phyloP scores from a whole-genome alignment of 116 monocot genomes.

The Trichopus zeylanicus region DNA sequence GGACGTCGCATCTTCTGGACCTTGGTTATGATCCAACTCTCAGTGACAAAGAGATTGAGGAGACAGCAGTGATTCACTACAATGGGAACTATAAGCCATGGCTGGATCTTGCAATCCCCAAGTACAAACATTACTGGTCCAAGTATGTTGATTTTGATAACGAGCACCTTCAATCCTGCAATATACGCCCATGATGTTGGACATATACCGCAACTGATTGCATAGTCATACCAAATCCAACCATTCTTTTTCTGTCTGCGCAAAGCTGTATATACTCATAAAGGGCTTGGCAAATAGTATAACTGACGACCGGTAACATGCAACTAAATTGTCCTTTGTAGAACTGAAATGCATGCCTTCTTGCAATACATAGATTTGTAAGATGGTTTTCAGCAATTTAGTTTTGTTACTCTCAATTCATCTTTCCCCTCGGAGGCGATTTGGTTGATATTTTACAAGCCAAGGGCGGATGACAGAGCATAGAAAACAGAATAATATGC shows the following conservation, averaged over 20 bases:
- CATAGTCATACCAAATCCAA: not conserved
- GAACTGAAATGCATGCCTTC: too few relatives aligned
- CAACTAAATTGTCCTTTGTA: too few relatives aligned
- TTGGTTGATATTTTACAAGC: too few relatives aligned
- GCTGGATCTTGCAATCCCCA: constrained; percentile 68
- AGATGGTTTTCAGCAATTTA: too few relatives aligned
- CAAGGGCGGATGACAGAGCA: too few relatives aligned
- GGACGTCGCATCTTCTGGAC: constrained; percentile 80
- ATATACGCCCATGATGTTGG: constrained; percentile 4
- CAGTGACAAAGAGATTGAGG: constrained; percentile 38
- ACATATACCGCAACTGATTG: not conserved
- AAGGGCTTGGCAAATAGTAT: too few relatives aligned
- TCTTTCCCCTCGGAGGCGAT: too few relatives aligned
- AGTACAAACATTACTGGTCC: constrained; percentile 76
- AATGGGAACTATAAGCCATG: constrained; percentile 97
- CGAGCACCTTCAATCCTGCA: constrained; percentile 42
- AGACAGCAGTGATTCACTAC: constrained; percentile 79
- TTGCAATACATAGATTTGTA: too few relatives aligned
- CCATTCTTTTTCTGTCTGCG: not conserved
- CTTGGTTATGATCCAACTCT: constrained; percentile 78
- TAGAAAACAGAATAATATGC: too few relatives aligned
- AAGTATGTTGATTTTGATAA: constrained; percentile 49
- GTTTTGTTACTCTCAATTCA: too few relatives aligned
- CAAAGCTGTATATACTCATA: too few relatives aligned
- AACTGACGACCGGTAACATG: too few relatives aligned